Percentiles rank a stretch among this genome's conserved stretches.
phyloP scores from a whole-genome alignment of 805 yeast species.

The Myxozyma lipomycoides region DNA sequence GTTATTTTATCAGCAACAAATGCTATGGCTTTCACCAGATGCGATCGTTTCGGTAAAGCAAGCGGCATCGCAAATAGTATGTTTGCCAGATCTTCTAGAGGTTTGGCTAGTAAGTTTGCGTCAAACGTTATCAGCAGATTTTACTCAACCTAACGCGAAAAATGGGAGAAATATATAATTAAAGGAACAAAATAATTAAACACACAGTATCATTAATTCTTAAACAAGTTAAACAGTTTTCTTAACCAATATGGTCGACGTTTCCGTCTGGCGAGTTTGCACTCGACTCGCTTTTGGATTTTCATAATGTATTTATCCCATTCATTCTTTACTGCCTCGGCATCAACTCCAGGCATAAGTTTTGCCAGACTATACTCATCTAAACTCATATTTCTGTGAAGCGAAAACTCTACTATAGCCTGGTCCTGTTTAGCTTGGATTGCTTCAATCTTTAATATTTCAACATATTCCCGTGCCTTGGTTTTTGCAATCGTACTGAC shows the following conservation, averaged over 20 bases:
- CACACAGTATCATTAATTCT: neutral
- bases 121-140: constrained; percentile 20
- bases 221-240: neutral
- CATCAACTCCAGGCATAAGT: constrained; percentile 2
- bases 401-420: neutral
- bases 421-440: neutral
- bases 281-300: constrained; percentile 4
- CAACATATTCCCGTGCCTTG: constrained; percentile 11
- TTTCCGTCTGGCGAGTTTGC: neutral
- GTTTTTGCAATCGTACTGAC: constrained; percentile 7
- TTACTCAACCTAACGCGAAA: constrained; percentile 1
- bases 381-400: constrained; percentile 1
- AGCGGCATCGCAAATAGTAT: constrained; percentile 60
- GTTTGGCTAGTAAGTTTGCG: constrained; percentile 47
- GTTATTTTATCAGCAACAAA: constrained; percentile 71
- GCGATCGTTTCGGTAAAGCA: constrained; percentile 89
- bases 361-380: constrained; percentile 9
- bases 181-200: neutral
- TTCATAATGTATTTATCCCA: constrained; percentile 8
- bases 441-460: constrained; percentile 1
- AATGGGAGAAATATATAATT: neutral
- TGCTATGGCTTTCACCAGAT: constrained; percentile 83
- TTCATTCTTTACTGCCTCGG: constrained; percentile 5
- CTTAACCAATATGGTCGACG: neutral
- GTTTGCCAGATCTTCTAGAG: constrained; percentile 48